Evolutionary conservation across 1,284 basidiomycete genomes (phyloP).

Genomic region (Pseudozyma sp.): DNA sequence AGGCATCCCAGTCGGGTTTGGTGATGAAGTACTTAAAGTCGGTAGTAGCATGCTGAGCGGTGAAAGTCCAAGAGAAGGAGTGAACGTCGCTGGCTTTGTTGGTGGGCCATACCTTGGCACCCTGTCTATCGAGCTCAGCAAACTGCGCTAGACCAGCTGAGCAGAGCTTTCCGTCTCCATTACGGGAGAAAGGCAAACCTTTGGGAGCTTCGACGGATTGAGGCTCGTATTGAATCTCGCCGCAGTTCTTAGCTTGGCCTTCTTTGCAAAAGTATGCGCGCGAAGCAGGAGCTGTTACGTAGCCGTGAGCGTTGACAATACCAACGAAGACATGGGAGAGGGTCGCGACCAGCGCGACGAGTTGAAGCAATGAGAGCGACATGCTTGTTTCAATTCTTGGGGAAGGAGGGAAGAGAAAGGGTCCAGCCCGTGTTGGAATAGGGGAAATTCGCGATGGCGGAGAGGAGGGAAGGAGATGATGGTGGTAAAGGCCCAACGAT

Average conservation of each 20-base stretch:
- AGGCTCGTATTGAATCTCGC: conserved; percentile 52
- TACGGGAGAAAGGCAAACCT: conserved; percentile 42
- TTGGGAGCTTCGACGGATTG: conserved; percentile 51
- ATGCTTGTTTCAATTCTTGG: conserved; percentile 9
- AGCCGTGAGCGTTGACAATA: conserved; percentile 47
- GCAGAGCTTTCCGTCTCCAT: conserved; percentile 37
- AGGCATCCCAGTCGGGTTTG: conserved; percentile 33
- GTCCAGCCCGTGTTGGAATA: conserved; percentile 20
- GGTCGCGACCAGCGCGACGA: conserved; percentile 41
- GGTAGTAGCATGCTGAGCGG: conserved; percentile 52
- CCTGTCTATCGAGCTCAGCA: conserved; percentile 37
- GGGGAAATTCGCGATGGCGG: conserved; percentile 9
- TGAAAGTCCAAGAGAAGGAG: conserved; percentile 47
- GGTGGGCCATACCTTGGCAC: conserved; percentile 27
- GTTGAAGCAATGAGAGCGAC: conserved; percentile 21
- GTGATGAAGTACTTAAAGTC: conserved; percentile 54
- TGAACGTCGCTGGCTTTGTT: conserved; percentile 26
- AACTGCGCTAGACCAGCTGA: conserved; percentile 49
- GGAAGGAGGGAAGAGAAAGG: conserved; percentile 8
- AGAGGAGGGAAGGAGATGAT: conserved; percentile 17
- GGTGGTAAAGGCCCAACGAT: conserved; percentile 16
- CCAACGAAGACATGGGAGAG: conserved; percentile 39
- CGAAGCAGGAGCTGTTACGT: conserved; percentile 71
- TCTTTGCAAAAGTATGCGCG: conserved; percentile 73
- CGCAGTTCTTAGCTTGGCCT: conserved; percentile 63